Evolutionary conservation across 768 basidiomycete species (phyloP).

Genomic region (Tulasnella sp.): DNA sequence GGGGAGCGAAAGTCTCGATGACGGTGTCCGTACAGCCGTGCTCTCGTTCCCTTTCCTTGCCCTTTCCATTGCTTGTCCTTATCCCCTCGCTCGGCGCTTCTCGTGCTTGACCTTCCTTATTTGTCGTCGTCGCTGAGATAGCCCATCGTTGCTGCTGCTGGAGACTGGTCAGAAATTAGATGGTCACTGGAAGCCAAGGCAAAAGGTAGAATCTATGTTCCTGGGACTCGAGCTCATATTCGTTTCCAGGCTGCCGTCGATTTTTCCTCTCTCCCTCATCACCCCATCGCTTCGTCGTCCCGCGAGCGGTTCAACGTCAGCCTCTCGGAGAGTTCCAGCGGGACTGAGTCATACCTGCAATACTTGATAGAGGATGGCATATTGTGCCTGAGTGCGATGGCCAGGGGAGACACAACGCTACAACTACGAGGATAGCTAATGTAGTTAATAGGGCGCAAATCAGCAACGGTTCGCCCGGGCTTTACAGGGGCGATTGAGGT

Average conservation of each 20-base stretch:
- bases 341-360: not conserved
- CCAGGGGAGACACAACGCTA: too few relatives aligned
- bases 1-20: not conserved
- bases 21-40: slow-evolving; percentile 4
- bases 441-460: too few relatives aligned
- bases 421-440: too few relatives aligned
- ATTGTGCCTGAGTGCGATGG: too few relatives aligned
- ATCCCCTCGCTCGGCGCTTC: not conserved
- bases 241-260: not conserved
- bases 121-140: not conserved
- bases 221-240: not conserved
- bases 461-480: too few relatives aligned
- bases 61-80: not conserved
- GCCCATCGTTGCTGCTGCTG: not conserved
- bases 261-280: not conserved
- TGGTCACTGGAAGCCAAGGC: not conserved
- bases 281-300: not conserved
- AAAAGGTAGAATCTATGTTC: not conserved
- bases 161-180: not conserved
- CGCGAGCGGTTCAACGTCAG: not conserved
- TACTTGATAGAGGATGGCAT: too few relatives aligned
- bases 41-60: not conserved
- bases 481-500: too few relatives aligned
- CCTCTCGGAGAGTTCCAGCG: not conserved
- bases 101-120: slow-evolving; percentile 1